A percentile compares a stretch with the other conserved stretches of the same genome.
phyloP scores from a whole-genome alignment of 371 early-diverging fungal species.

The Scutellospora calospora region DNA sequence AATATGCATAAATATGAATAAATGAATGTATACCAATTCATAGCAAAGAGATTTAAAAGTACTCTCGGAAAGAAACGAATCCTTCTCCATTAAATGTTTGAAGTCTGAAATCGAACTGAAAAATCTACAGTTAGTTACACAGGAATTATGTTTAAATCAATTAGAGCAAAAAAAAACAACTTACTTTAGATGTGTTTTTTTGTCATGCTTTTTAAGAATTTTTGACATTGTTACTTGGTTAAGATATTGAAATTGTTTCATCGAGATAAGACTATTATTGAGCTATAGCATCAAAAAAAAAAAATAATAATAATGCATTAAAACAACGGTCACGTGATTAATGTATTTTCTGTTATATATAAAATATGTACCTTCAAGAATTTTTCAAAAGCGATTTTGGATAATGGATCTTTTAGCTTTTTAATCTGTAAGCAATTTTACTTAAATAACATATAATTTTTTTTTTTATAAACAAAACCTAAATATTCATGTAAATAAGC shows the following conservation, averaged over 20 bases:
- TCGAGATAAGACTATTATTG: conserved; percentile 71
- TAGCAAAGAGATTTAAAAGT: conserved; percentile 53
- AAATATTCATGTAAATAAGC: conserved; percentile 44
- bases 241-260: conserved; percentile 75
- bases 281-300: conserved; percentile 61
- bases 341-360: no score
- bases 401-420: not conserved
- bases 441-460: not conserved
- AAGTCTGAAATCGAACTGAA: conserved; percentile 60
- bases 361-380: conserved; percentile 34
- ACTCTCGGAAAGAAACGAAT: conserved; percentile 51
- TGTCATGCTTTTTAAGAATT: conserved; percentile 88
- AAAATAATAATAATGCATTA: not conserved
- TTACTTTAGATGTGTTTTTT: conserved; percentile 73
- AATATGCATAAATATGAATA: no score
- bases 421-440: conserved; percentile 3
- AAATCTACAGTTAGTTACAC: not conserved
- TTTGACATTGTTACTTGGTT: conserved; percentile 84
- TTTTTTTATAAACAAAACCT: not conserved
- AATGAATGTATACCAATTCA: conserved; percentile 40
- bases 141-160: conserved; percentile 21
- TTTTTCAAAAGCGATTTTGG: conserved; percentile 2
- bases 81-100: conserved; percentile 53
- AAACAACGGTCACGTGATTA: not conserved
- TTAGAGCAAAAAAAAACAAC: conserved; percentile 37